Evolutionary conservation across 148 eudicot species (phyloP), one percentile per base, ranked within the genome.

Genomic region (Vaccinium myrtillus): DNA sequence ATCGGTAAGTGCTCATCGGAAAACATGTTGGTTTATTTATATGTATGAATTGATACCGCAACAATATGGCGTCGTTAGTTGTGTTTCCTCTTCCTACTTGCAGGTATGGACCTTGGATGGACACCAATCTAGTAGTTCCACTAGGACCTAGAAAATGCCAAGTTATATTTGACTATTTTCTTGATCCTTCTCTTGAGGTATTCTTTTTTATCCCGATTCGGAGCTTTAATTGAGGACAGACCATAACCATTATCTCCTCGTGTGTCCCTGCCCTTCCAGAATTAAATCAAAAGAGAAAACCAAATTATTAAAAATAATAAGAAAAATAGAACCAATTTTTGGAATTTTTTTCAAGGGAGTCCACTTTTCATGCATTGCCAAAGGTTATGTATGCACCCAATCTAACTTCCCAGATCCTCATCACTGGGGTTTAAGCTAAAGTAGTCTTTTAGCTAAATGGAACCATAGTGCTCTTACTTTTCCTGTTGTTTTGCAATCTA

Each of bases 21-120:
- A 32, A 71, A 21, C n/a, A 30, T 30, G 30, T 21, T 11, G 16
- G 69, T 79, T 79, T 16, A 81, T 67, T 23, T 49, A 15, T 30
- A 14, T 1, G 27, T 69, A 19, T 8, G 53, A 53, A 51, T 30
- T 49, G 61, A 49, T 81, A 46, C 36, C 12, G 16, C 82, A 19
- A 79, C 25, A 14, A 79, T 43, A 39, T 61, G 27, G 83, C 32
- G 30, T 23, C 30, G 54, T 79, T 56, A 14, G n/a, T 27, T 55
- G 81, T 74, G 81, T 74, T 12, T 36, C 48, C 56, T 56, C 43
- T 63, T 82, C 1, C 56, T 70, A 67, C 32, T 79, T n/a, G 39
- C 76, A 96, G 99, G 89, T 96, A 96, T 82, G 99, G 99, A 55
- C 99, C 98, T 78, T 96, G 98, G 99, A 94, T 96, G 99, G 99